Conservation (phyloP, 768 basidiomycete genomes). For the Hemileccinum impolitum region DNA sequence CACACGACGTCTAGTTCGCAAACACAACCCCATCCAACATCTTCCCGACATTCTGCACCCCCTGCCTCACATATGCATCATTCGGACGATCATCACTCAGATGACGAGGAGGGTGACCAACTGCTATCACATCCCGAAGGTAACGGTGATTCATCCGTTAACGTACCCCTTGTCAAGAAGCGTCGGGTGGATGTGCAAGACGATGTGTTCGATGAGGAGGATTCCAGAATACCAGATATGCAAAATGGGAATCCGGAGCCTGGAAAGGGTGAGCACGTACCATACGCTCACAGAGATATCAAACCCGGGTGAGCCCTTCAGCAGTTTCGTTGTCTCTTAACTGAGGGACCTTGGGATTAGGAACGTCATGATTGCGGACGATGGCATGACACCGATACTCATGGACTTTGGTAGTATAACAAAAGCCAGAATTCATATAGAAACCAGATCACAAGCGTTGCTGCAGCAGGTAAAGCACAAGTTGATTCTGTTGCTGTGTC, state of each 20-base stretch:
- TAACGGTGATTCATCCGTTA: slow-evolving; percentile 44
- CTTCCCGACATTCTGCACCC: slow-evolving; percentile 10
- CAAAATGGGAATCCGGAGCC: slow-evolving; percentile 35
- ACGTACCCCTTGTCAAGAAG: slow-evolving; percentile 60
- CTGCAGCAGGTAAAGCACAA: slow-evolving; percentile 69
- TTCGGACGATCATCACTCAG: slow-evolving; percentile 32
- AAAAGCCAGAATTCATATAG: slow-evolving; percentile 80
- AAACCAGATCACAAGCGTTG: slow-evolving; percentile 82
- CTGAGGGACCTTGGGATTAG: slow-evolving; percentile 37
- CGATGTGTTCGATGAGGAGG: slow-evolving; percentile 74
- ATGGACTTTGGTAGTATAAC: slow-evolving; percentile 98
- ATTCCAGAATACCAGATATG: slow-evolving; percentile 40
- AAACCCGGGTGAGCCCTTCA: slow-evolving; percentile 78
- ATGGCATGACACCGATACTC: slow-evolving; percentile 77
- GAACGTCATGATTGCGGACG: slow-evolving; percentile 96
- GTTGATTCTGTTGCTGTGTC: not conserved
- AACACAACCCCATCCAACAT: slow-evolving; percentile 19
- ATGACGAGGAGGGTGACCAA: slow-evolving; percentile 63
- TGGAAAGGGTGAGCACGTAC: slow-evolving; percentile 57
- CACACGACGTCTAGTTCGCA: slow-evolving; percentile 45
- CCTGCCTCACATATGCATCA: slow-evolving; percentile 25
- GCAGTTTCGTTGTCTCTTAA: not conserved
- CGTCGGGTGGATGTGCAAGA: slow-evolving; percentile 48
- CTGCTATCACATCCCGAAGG: slow-evolving; percentile 75
- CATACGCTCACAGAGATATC: slow-evolving; percentile 95